Conservation (phyloP, 1,139 yeast species). For the Candida glucosophila region DNA sequence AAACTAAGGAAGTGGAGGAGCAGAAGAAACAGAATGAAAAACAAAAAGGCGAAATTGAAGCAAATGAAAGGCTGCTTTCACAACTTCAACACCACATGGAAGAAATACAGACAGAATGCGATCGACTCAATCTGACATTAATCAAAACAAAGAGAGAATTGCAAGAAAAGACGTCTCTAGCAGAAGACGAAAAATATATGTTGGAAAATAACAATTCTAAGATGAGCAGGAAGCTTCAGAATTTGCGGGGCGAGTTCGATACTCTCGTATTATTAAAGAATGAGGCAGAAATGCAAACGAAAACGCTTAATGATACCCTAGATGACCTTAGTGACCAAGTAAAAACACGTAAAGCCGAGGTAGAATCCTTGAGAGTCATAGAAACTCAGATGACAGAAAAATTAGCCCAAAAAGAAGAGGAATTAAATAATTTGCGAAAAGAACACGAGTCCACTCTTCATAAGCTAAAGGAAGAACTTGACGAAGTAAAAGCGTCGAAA, state of each 20-base stretch:
- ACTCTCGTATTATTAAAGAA: conserved; percentile 40
- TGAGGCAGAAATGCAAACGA: conserved; percentile 39
- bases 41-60: conserved; percentile 6
- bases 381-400: conserved; percentile 1
- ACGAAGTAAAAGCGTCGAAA: conserved; percentile 1
- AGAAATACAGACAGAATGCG: conserved; percentile 60
- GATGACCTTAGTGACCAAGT: conserved; percentile 38
- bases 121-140: conserved; percentile 45
- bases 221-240: conserved; percentile 27
- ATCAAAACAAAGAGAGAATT: conserved; percentile 36
- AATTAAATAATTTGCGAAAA: neutral
- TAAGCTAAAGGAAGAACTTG: conserved; percentile 1
- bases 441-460: neutral
- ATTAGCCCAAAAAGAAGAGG: conserved; percentile 2
- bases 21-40: conserved; percentile 9
- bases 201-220: conserved; percentile 30
- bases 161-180: conserved; percentile 31
- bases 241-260: conserved; percentile 31
- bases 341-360: conserved; percentile 14
- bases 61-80: conserved; percentile 6
- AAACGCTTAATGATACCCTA: conserved; percentile 31
- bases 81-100: conserved; percentile 43
- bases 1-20: conserved; percentile 23
- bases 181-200: conserved; percentile 40
- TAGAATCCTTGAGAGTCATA: conserved; percentile 16